These are phyloP conservation scores for Logfia minima DNA, from an alignment of 129 eudicot species.

Conservation along the genomic window DNA sequence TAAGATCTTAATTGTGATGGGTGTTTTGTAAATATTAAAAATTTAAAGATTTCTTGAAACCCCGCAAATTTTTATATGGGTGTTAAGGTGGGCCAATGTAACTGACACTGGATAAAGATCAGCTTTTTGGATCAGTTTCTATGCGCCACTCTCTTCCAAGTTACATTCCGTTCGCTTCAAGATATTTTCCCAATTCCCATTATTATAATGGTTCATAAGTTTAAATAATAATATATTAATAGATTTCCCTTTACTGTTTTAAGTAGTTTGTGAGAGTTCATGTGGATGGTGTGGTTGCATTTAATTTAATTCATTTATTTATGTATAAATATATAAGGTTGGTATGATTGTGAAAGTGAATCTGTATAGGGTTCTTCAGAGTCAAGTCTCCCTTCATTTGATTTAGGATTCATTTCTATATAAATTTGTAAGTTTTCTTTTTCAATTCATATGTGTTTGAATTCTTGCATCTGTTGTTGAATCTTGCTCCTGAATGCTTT, in stretches of 20 bases:
- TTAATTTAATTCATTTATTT: constrained; percentile 19
- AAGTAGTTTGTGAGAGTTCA: constrained; percentile 36
- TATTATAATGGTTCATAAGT: constrained; percentile 11
- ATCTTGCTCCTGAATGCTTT: constrained; percentile 9
- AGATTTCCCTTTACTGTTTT: constrained; percentile 16
- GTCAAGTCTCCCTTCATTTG: constrained; percentile 35
- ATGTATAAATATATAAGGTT: constrained; percentile 20
- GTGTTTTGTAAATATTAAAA: constrained; percentile 4
- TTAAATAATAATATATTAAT: not conserved
- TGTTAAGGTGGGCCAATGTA: constrained; percentile 41
- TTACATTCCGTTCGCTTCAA: constrained; percentile 38
- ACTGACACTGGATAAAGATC: constrained; percentile 49
- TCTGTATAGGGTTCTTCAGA: constrained; percentile 44
- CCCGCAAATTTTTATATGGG: constrained; percentile 24
- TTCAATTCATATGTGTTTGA: not conserved
- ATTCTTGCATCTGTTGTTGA: constrained; percentile 14
- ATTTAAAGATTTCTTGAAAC: constrained; percentile 14
- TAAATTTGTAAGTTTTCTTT: constrained; percentile 36
- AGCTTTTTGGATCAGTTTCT: constrained; percentile 32
- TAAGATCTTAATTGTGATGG: constrained; percentile 3
- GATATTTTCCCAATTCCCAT: not conserved
- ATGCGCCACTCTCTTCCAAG: constrained; percentile 36
- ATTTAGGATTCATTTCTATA: constrained; percentile 25
- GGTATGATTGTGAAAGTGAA: constrained; percentile 15
- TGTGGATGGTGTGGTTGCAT: constrained; percentile 40